phyloP scores from a whole-genome alignment of 176 grass and related monocot species.

The Ensete ventricosum region DNA sequence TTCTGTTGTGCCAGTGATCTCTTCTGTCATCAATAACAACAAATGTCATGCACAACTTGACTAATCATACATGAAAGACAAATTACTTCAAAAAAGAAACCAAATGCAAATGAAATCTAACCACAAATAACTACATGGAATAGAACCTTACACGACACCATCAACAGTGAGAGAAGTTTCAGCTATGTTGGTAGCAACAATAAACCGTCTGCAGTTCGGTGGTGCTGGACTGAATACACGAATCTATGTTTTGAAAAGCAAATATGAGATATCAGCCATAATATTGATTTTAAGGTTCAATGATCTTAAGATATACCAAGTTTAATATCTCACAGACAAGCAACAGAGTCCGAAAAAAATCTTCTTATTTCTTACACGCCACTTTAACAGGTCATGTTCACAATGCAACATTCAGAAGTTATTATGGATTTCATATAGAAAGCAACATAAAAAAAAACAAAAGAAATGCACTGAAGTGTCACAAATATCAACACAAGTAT shows the following conservation, averaged over 20 bases:
- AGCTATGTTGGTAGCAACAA: constrained; percentile 97
- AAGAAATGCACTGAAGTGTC: neutral
- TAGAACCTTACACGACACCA: constrained; percentile 92
- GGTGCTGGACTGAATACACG: constrained; percentile 76
- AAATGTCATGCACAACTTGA: neutral
- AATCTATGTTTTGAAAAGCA: constrained; percentile 39
- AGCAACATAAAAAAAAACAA: neutral
- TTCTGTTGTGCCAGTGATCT: neutral
- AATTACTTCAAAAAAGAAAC: constrained; percentile 18
- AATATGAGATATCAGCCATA: constrained; percentile 7
- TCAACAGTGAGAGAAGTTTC: constrained; percentile 98
- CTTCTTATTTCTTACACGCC: neutral
- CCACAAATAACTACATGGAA: constrained; percentile 31
- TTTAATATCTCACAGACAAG: neutral
- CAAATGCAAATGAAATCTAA: constrained; percentile 10
- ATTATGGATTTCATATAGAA: neutral
- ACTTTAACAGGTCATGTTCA: neutral
- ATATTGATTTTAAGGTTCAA: neutral
- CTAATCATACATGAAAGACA: neutral
- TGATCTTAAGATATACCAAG: neutral
- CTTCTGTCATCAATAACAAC: neutral
- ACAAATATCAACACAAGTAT: neutral
- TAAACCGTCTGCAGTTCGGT: constrained; percentile 79
- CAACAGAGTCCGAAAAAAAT: neutral
- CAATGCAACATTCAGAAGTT: neutral